Base-by-base conservation (phyloP, 164 flowering plant species). In the Magnolia sinica region DNA sequence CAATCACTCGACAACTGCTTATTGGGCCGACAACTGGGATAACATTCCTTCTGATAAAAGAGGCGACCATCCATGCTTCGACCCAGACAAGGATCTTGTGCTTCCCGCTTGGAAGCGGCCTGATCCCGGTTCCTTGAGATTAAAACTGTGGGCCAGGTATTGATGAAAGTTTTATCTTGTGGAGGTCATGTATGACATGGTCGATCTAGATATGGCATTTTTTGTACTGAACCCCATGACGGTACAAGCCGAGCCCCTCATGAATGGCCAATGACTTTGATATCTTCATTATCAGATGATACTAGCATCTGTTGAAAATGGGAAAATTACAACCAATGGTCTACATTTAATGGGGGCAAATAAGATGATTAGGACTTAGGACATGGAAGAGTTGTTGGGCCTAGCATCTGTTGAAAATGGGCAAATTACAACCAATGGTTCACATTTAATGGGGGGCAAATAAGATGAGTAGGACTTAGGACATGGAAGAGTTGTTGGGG, bases 51-150 rank as follows among this genome's bases (percentile, higher is more conserved):
- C 90, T 71, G 83, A 79, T 66, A 87, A 80, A 82, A 87, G 94
- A 87, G 99, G 99, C 67, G 84, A 86, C 76, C 98, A 96, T 82
- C 86, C 97, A 3, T 96, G 99, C 83, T 96, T 92, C 81, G 97
- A 94, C 82, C 97, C 97, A 49, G 84, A 79, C 51, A 96, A 96
- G 87, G 99, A 96, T 86, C 91, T 96, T 64, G 99, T 94, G 50
- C 89, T 96, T 82, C 99, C 99, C 81, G 97, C 99, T 24, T 96
- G 99, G 98, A 96, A 96, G 83, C 73, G 50, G 20, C 99, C 98
- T 64, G 91, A 90, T 82, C 87, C 77, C 9, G 58, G 29, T 69
- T 73, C 91, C 67, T 79, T 94, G 50, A 82, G 73, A 50, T 77
- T 74, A 66, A 92, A 89, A 81, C 78, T 87, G 66, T 90, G 97